Evolutionary conservation across 176 grass and related monocot genomes (phyloP), one percentile per base, ranked within the genome.

Genomic region (Panicum miliaceum): DNA sequence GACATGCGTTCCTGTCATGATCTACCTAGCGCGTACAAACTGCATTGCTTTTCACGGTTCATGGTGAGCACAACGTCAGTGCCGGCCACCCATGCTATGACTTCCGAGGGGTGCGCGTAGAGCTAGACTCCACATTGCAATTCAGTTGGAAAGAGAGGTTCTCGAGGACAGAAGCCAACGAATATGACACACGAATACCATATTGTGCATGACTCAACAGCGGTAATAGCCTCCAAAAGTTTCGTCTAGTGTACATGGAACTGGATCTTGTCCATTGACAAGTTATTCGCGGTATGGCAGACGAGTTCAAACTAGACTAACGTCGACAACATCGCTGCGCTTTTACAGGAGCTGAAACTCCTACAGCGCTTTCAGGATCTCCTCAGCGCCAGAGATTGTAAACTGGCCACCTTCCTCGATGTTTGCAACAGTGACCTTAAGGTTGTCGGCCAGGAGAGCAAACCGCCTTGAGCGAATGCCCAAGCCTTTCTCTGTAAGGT

Each of bases 351-450:
- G 41, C n/a, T 79, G 59, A 26, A 82, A 53, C 67, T 61, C 59
- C 82, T 92, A 92, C 12, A 98, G 89, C 40, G 93, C 91, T 60
- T 94, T 95, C 50, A 98, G 87, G 87, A 98, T 95, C 87, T 95
- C 91, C 29, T 98, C 96, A n/a, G 96, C 96, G 20, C 96, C 96
- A 12, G 96, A 98, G 69, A 98, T 70, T 72, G 93, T 95, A 85
- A 98, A 98, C 53, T 92, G 87, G 22, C 96, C 96, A 13, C 96
- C 96, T 80, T 98, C 93, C 79, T 98, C 93, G 26, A 98, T 78
- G 76, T 98, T 98, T 41, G 96, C 89, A 27, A 95, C 87, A 38
- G 92, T 94, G 32, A 93, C 91, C 57, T 85, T 89, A 25, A 94
- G 93, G 80, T 98, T 80, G 20, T 95, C 96, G 1, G 63, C 91